A percentile compares a stretch with the other conserved stretches of the same genome.
phyloP scores from a whole-genome alignment of 2,329 filamentous ascomycete genomes.

The Colletotrichum coccodes region DNA sequence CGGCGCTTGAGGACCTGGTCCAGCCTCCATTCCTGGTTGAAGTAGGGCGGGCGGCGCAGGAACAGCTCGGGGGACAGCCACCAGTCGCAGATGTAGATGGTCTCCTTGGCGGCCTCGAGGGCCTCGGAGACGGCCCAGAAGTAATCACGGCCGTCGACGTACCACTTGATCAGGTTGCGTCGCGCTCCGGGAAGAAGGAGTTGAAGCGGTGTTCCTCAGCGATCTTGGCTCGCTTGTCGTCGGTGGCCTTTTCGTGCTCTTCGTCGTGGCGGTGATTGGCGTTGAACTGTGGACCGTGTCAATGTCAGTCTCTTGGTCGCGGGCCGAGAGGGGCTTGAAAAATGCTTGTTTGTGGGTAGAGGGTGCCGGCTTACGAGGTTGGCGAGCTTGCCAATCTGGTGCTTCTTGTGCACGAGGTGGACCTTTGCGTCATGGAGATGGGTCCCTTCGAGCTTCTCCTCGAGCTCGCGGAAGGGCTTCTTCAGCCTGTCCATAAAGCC shows the following conservation, averaged over 20 bases:
- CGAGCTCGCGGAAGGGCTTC: conserved; percentile 55
- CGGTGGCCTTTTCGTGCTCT: conserved; percentile 85
- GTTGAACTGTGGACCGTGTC: conserved; percentile 69
- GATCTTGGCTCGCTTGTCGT: conserved; percentile 80
- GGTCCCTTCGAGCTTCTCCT: conserved; percentile 64
- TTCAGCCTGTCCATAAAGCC: conserved; percentile 60
- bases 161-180: conserved; percentile 94
- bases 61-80: conserved; percentile 94
- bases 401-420: conserved; percentile 69
- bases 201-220: conserved; percentile 82
- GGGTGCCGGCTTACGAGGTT: conserved; percentile 61
- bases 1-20: conserved; percentile 88
- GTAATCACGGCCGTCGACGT: conserved; percentile 94
- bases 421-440: conserved; percentile 68
- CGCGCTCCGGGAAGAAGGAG: conserved; percentile 89
- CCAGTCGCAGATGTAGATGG: conserved; percentile 97
- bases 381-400: conserved; percentile 71
- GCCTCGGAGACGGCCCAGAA: conserved; percentile 93
- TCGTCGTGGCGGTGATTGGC: conserved; percentile 93
- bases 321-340: not conserved
- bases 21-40: conserved; percentile 86
- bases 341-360: not conserved
- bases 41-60: conserved; percentile 83
- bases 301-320: not conserved
- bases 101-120: conserved; percentile 88